phyloP scores from a whole-genome alignment of 805 yeast species.

The Komagataella kurtzmanii region DNA sequence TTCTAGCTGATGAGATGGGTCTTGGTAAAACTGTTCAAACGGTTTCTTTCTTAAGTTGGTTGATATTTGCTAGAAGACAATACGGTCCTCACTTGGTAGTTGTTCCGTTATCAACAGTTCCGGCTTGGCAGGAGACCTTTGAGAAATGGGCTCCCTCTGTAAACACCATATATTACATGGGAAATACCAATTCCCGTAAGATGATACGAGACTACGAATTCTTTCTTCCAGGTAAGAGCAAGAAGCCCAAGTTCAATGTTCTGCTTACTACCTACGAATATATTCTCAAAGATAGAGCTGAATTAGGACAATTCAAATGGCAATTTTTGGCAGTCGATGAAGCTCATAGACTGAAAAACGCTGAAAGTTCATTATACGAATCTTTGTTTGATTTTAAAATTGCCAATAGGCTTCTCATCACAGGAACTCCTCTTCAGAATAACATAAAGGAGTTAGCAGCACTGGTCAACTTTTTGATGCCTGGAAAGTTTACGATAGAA shows the following conservation, averaged over 20 bases:
- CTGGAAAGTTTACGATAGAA: conserved; percentile 80
- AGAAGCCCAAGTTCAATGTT: conserved; percentile 81
- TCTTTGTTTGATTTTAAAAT: conserved; percentile 73
- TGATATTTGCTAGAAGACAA: conserved; percentile 88
- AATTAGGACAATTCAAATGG: conserved; percentile 80
- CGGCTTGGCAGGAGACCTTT: conserved; percentile 99
- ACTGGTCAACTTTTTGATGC: conserved; percentile 88
- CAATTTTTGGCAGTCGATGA: conserved; percentile 96
- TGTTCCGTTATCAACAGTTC: conserved; percentile 90
- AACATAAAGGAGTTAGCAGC: conserved; percentile 94
- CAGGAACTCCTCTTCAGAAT: conserved; percentile 97
- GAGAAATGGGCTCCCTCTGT: conserved; percentile 96
- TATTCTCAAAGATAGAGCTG: conserved; percentile 75
- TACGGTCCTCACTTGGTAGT: conserved; percentile 96
- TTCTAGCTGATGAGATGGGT: conserved; percentile 98
- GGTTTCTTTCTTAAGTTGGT: conserved; percentile 88
- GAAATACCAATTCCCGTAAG: conserved; percentile 77
- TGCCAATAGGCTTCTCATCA: conserved; percentile 73
- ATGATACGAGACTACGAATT: conserved; percentile 79
- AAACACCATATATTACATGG: conserved; percentile 85
- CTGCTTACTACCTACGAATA: conserved; percentile 92
- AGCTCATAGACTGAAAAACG: conserved; percentile 92
- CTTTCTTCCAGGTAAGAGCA: conserved; percentile 40
- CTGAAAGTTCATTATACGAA: conserved; percentile 87
- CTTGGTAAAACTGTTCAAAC: conserved; percentile 97